phyloP scores from a whole-genome alignment of 75 land plant genomes.

The Sequoiadendron giganteum region DNA sequence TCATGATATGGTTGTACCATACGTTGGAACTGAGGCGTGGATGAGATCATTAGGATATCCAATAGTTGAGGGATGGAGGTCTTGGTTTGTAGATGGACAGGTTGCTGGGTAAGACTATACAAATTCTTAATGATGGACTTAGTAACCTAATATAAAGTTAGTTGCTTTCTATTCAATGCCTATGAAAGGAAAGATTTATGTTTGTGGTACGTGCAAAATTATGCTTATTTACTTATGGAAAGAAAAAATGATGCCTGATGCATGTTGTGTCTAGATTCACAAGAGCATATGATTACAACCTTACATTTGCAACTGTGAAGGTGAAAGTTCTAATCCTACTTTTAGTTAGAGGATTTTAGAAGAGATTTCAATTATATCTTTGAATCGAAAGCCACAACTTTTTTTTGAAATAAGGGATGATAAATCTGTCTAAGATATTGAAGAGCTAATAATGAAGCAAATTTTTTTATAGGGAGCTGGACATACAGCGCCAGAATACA shows the following conservation, averaged over 20 bases:
- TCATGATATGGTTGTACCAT: slow-evolving; percentile 63
- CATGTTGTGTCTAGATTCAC: background rate
- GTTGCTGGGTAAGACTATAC: slow-evolving; percentile 58
- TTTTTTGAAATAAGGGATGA: background rate
- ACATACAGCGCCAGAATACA: slow-evolving; percentile 59
- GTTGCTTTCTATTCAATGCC: background rate
- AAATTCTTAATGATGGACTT: background rate
- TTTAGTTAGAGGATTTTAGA: background rate
- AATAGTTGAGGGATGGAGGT: slow-evolving; percentile 50
- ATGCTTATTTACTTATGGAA: background rate
- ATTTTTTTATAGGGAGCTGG: slow-evolving; percentile 25
- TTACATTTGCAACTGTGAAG: slow-evolving; percentile 15
- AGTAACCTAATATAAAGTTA: background rate
- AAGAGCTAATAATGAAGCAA: background rate
- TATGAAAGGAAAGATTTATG: background rate
- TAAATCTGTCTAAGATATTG: background rate
- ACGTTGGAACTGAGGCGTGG: slow-evolving; percentile 67
- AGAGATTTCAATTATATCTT: background rate
- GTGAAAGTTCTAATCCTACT: background rate
- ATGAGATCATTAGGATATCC: slow-evolving; percentile 58
- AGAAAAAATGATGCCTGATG: background rate
- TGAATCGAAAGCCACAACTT: background rate
- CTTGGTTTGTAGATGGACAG: slow-evolving; percentile 58
- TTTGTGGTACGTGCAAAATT: no score
- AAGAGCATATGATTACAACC: slow-evolving; percentile 1